Percentiles rank a stretch among this genome's conserved stretches.
phyloP scores from a whole-genome alignment of 169 alveolate species.

The Eimeria acervulina region DNA sequence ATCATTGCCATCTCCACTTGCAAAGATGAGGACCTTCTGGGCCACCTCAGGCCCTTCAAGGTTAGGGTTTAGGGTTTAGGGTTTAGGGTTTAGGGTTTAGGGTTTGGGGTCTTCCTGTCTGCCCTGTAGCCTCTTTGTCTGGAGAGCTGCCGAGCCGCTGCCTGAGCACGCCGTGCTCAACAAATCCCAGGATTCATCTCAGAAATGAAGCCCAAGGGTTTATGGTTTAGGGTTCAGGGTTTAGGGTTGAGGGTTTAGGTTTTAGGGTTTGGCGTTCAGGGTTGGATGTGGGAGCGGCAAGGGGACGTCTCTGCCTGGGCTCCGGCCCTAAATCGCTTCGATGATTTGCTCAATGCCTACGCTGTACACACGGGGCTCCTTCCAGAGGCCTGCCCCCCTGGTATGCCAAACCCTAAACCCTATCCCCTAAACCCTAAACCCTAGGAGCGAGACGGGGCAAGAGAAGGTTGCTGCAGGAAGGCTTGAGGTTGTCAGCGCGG shows the following conservation, averaged over 20 bases:
- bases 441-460: not conserved
- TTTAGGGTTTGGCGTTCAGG: constrained; percentile 32
- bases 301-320: constrained; percentile 84
- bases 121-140: not conserved
- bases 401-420: constrained; percentile 32
- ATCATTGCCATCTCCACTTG: constrained; percentile 76
- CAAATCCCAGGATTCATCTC: too few relatives aligned
- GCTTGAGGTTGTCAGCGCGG: not conserved
- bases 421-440: not conserved
- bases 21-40: constrained; percentile 73
- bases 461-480: not conserved
- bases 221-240: not conserved
- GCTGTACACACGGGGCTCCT: constrained; percentile 71
- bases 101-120: not conserved
- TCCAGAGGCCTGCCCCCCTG: not conserved
- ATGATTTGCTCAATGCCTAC: constrained; percentile 66
- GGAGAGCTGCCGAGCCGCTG: not conserved
- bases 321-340: constrained; percentile 79
- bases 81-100: constrained; percentile 11
- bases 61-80: constrained; percentile 1
- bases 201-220: not conserved
- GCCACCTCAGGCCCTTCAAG: constrained; percentile 80
- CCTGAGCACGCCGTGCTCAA: not conserved
- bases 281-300: constrained; percentile 83
- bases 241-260: constrained; percentile 15